Conservation (phyloP, 441 rosid genomes). For the Adansonia madagascariensis region DNA sequence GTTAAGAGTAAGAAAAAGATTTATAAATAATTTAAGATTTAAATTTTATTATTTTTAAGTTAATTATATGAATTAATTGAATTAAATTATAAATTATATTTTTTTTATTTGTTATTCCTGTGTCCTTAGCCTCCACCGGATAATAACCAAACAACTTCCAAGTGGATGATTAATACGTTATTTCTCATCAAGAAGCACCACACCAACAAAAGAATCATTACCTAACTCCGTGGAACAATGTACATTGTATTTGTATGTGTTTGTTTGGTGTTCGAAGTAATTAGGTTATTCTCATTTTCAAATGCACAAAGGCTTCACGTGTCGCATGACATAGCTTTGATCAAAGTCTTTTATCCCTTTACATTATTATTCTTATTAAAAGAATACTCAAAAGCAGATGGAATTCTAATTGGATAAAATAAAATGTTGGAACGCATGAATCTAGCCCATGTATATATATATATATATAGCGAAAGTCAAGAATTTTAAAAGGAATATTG, state of each 20-base stretch:
- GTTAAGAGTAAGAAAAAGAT: too few species aligned
- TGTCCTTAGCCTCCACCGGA: not conserved
- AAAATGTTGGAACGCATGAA: not conserved
- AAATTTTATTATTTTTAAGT: too few species aligned
- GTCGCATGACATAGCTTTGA: not conserved
- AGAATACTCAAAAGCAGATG: not conserved
- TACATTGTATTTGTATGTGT: slow-evolving; percentile 29
- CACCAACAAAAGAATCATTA: not conserved
- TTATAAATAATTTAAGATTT: too few species aligned
- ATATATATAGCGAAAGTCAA: not conserved
- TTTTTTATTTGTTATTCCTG: not conserved
- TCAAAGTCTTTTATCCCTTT: not conserved
- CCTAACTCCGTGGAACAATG: slow-evolving; percentile 15
- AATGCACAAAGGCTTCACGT: not conserved
- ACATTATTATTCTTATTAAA: not conserved
- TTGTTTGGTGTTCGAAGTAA: not conserved
- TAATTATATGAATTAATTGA: too few species aligned
- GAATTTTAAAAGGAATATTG: not conserved
- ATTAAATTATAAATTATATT: too few species aligned
- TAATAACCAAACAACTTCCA: slow-evolving; percentile 2
- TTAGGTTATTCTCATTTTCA: slow-evolving; percentile 13
- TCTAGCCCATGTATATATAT: too few species aligned
- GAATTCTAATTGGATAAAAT: not conserved
- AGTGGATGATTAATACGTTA: slow-evolving; percentile 19
- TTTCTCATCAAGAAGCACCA: not conserved